These are phyloP conservation scores for Hypocreales sp. DNA, from an alignment of 2,329 filamentous ascomycete species.

Conservation along the genomic window DNA sequence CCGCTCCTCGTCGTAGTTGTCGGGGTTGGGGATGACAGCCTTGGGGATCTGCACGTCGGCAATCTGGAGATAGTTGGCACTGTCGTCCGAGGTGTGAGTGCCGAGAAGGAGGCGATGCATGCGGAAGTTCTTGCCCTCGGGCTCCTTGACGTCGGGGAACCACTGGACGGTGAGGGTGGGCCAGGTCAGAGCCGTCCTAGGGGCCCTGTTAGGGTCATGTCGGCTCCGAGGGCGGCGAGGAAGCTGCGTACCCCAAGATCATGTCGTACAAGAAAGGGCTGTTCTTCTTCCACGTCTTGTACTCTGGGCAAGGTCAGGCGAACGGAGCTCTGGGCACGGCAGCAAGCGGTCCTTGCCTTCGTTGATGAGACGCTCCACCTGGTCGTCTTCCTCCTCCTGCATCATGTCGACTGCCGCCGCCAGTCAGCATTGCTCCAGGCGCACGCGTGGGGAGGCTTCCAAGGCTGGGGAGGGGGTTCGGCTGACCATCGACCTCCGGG, in stretches of 20 bases:
- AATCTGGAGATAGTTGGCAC: conserved; percentile 86
- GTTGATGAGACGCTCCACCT: conserved; percentile 81
- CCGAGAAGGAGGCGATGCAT: conserved; percentile 83
- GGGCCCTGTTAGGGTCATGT: no score
- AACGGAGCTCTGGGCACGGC: no score
- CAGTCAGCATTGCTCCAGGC: not conserved
- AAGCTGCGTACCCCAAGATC: conserved; percentile 70
- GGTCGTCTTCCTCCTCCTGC: conserved; percentile 55
- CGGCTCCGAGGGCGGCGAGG: conserved; percentile 1
- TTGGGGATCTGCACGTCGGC: conserved; percentile 90
- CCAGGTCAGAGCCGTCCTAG: conserved; percentile 84
- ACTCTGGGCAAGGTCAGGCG: conserved; percentile 44
- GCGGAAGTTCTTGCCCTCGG: conserved; percentile 73
- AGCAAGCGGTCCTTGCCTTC: conserved; percentile 48
- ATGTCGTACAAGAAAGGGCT: conserved; percentile 96
- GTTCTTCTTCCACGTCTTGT: conserved; percentile 99
- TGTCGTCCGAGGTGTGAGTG: conserved; percentile 79
- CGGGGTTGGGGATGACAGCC: conserved; percentile 52
- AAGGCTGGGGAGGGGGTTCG: not conserved
- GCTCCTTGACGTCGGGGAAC: conserved; percentile 87
- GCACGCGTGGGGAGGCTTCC: no score
- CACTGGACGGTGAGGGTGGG: conserved; percentile 95
- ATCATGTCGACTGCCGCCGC: conserved; percentile 17
- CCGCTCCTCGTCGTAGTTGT: conserved; percentile 80
- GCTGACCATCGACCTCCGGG: conserved; percentile 20